Conservation (phyloP, 352 stramenopile species). For the Pythium oligandrum region DNA sequence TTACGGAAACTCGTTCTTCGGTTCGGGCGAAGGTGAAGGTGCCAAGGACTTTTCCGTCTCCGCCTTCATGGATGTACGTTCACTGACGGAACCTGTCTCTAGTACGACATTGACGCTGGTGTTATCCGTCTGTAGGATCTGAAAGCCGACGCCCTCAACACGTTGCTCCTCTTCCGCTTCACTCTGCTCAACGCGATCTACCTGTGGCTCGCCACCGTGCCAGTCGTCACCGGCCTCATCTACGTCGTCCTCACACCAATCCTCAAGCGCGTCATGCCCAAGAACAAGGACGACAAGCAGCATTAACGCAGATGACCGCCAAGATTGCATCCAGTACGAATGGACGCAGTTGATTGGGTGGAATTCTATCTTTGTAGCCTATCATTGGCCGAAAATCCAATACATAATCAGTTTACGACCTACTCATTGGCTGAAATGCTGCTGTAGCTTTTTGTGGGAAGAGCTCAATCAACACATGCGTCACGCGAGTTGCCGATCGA, state of each 20-base stretch:
- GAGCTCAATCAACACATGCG: conserved; percentile 1
- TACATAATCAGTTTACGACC: too few relatives aligned
- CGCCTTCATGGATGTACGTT: conserved; percentile 47
- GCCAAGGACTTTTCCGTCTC: conserved; percentile 61
- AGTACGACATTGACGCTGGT: background rate
- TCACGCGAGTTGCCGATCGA: too few relatives aligned
- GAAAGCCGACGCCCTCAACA: conserved; percentile 69
- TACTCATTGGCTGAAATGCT: too few relatives aligned
- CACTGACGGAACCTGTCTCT: too few relatives aligned
- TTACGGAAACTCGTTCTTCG: conserved; percentile 51
- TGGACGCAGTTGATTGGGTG: too few relatives aligned
- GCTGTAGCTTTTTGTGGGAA: background rate
- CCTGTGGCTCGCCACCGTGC: conserved; percentile 67
- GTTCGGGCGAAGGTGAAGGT: conserved; percentile 25
- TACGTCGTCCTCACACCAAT: conserved; percentile 68
- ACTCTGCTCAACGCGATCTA: conserved; percentile 76
- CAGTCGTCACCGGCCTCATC: conserved; percentile 51
- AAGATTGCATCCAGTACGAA: background rate
- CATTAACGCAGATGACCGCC: conserved; percentile 16
- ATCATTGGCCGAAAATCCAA: too few relatives aligned
- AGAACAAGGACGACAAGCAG: conserved; percentile 37
- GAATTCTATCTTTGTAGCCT: too few relatives aligned
- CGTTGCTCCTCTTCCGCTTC: conserved; percentile 74
- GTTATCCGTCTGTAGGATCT: conserved; percentile 28
- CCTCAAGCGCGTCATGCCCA: conserved; percentile 62